phyloP scores from a whole-genome alignment of 495 filamentous ascomycete species.

The Aspergillus asperescens region DNA sequence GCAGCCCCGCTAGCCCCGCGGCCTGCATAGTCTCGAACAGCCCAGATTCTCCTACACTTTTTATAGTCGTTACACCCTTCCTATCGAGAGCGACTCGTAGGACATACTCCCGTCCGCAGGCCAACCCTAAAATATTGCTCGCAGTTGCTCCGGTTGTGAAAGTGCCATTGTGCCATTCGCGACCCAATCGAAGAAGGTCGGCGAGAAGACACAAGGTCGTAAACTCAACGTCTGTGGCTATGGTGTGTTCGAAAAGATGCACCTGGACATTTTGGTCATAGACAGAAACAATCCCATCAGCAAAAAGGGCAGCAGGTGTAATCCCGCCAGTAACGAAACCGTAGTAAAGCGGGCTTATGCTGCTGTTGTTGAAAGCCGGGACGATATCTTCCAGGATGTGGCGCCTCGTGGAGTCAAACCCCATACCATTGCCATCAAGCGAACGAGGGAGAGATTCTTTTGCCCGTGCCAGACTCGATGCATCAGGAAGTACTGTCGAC shows the following conservation, averaged over 20 bases:
- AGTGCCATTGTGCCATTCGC: conserved; percentile 47
- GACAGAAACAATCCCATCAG: conserved; percentile 71
- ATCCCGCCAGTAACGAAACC: conserved; percentile 83
- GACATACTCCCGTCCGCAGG: conserved; percentile 67
- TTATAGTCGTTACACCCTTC: conserved; percentile 26
- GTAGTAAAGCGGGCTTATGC: conserved; percentile 66
- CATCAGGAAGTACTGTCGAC: conserved; percentile 32
- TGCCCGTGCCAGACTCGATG: conserved; percentile 29
- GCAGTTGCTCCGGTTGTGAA: conserved; percentile 90
- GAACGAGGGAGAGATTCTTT: conserved; percentile 33
- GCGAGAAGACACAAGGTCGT: conserved; percentile 62
- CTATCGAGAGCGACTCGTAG: conserved; percentile 41
- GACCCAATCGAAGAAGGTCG: conserved; percentile 60
- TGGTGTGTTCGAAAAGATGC: conserved; percentile 69
- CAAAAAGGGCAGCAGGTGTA: conserved; percentile 77
- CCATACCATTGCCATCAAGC: conserved; percentile 41
- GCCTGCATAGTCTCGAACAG: conserved; percentile 59
- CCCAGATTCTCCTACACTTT: conserved; percentile 63
- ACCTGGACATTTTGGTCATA: conserved; percentile 85
- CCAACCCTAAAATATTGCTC: conserved; percentile 76
- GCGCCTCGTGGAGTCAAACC: conserved; percentile 36
- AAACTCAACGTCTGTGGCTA: conserved; percentile 71
- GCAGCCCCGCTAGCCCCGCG: conserved; percentile 60
- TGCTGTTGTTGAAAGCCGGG: conserved; percentile 59
- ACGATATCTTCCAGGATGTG: conserved; percentile 58